Evolutionary conservation across 441 rosid genomes (phyloP).

Genomic region (Pelargonium exstipulatum): DNA sequence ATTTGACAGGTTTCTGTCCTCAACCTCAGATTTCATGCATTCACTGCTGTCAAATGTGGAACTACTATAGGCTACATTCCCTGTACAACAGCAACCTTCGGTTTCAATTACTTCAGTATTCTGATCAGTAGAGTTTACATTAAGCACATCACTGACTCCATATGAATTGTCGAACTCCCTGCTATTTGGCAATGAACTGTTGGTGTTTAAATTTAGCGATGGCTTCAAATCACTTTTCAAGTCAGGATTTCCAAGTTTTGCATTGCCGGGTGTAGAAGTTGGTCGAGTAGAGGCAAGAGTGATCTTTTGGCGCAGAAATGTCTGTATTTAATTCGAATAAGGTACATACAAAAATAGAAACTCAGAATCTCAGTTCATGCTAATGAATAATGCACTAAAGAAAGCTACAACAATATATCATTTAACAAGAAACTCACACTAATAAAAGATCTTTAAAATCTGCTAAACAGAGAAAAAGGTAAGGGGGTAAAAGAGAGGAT

Average conservation of each 20-base stretch:
- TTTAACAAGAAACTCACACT: too few relatives aligned
- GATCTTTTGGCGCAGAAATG: constrained; percentile 50
- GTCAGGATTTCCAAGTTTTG: constrained; percentile 19
- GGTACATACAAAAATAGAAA: constrained; percentile 11
- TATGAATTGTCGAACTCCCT: constrained; percentile 11
- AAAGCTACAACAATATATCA: too few relatives aligned
- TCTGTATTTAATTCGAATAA: constrained; percentile 27
- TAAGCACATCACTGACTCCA: constrained; percentile 12
- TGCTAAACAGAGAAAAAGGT: too few relatives aligned
- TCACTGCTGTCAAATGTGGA: not conserved
- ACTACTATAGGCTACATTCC: too few relatives aligned
- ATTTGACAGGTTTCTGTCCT: constrained; percentile 22
- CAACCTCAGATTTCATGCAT: constrained; percentile 8
- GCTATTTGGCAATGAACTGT: constrained; percentile 21
- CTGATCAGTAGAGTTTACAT: constrained; percentile 14
- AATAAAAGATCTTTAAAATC: too few relatives aligned
- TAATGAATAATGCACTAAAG: too few relatives aligned
- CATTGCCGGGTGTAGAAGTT: constrained; percentile 20
- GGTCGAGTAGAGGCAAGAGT: constrained; percentile 34
- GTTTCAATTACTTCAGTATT: constrained; percentile 18
- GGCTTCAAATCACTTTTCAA: constrained; percentile 20
- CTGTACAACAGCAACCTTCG: constrained; percentile 13
- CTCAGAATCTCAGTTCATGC: constrained; percentile 9
- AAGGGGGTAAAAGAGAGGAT: too few relatives aligned
- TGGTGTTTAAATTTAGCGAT: constrained; percentile 19